Base-by-base conservation (phyloP, 345 rosid species). In the Geranium rotundifolium region DNA sequence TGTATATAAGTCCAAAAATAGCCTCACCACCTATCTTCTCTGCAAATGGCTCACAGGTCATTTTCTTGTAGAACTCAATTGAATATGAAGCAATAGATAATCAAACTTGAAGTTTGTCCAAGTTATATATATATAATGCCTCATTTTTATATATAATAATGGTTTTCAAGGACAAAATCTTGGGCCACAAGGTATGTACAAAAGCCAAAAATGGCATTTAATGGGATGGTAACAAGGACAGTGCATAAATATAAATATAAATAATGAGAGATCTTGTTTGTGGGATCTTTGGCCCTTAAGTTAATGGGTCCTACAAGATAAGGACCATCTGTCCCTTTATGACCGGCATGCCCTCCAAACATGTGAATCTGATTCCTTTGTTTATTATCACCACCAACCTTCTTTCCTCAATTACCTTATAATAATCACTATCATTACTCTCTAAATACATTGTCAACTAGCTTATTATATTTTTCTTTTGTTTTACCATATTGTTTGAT, bases 301-400 rank as follows among this genome's bases (percentile, higher is more conserved):
- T 52, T 23, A 15, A 34, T 34, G 56, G 56, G n/a, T n/a, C 56
- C 57, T 18, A 55, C 57, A n/a, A 55, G 57, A 55, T 55, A 17
- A 55, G 57, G 57, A 55, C 57, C 57, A 55, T 55, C 57, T 55
- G 57, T 18, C 20, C 57, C 57, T 55, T 55, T 55, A 17, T 55
- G 57, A 55, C 57, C 57, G 19, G 57, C 57, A 55, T 55, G 57
- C 57, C 57, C 57, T 55, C 19, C 57, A 2, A 55, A 55, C 57
- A 55, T 18, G 57, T 55, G 57, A 55, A 55, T 55, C 57, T 55
- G 57, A 55, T 55, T 46, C 52, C 16, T 9, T 46, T 46, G 12
- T 46, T 46, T 46, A 46, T 46, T 46, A 46, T 3, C 12, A 7
- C 52, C 52, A 46, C 52, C 52, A 46, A 46, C 52, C 3, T 12